phyloP scores from a whole-genome alignment of 495 filamentous ascomycete genomes.

The Lindgomyces ingoldianus region DNA sequence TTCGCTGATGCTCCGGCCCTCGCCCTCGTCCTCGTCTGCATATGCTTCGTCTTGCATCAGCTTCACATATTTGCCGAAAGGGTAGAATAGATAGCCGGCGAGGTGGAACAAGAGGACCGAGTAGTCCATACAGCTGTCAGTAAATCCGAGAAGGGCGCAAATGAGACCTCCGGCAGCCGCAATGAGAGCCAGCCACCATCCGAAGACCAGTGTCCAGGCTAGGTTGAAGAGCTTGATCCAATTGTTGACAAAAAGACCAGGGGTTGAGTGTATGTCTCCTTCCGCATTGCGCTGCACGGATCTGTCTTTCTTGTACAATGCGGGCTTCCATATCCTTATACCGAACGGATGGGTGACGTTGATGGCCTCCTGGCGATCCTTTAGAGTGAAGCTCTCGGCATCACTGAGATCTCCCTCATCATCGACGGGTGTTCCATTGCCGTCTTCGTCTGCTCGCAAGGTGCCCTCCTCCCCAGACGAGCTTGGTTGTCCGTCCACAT shows the following conservation, averaged over 20 bases:
- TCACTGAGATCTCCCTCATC: slow-evolving; percentile 49
- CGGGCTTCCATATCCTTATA: slow-evolving; percentile 98
- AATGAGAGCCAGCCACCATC: slow-evolving; percentile 92
- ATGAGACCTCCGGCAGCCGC: slow-evolving; percentile 69
- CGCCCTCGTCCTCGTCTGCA: slow-evolving; percentile 94
- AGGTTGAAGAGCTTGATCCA: slow-evolving; percentile 85
- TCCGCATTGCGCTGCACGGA: slow-evolving; percentile 96
- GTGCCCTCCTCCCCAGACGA: slow-evolving; percentile 42
- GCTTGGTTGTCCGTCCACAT: slow-evolving; percentile 38
- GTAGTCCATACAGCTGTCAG: slow-evolving; percentile 73
- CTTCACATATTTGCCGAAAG: slow-evolving; percentile 93
- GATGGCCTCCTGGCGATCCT: slow-evolving; percentile 96
- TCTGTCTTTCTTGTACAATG: slow-evolving; percentile 93
- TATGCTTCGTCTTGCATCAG: slow-evolving; percentile 93
- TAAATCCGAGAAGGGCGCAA: slow-evolving; percentile 79
- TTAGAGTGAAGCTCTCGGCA: slow-evolving; percentile 65
- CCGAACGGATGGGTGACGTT: slow-evolving; percentile 99
- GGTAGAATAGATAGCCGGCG: slow-evolving; percentile 85
- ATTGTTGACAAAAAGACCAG: slow-evolving; percentile 80
- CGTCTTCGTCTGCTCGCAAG: slow-evolving; percentile 39
- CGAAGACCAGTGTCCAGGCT: slow-evolving; percentile 88
- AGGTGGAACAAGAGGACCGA: slow-evolving; percentile 82
- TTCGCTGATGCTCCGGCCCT: slow-evolving; percentile 97
- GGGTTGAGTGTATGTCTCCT: slow-evolving; percentile 94
- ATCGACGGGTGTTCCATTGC: slow-evolving; percentile 57